A percentile compares a stretch with the other conserved stretches of the same genome.
Evolutionary conservation across 305 asterid species (phyloP).

Genomic region (Andrographis paniculata): DNA sequence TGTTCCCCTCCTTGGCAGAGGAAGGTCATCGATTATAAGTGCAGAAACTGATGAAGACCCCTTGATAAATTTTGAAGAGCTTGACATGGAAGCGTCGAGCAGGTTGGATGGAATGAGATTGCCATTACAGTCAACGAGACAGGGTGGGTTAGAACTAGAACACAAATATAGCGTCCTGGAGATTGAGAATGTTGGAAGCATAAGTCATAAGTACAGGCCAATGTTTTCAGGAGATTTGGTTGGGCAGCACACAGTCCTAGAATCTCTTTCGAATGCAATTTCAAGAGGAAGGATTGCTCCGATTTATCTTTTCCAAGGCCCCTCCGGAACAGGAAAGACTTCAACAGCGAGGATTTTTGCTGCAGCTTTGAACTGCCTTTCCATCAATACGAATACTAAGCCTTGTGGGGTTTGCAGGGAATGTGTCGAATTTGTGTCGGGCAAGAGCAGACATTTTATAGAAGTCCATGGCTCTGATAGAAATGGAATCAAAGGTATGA

Average conservation of each 20-base stretch:
- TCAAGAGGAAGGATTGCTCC: constrained; percentile 63
- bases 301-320: constrained; percentile 80
- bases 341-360: constrained; percentile 71
- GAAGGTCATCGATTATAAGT: constrained; percentile 46
- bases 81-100: constrained; percentile 82
- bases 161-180: too few species aligned
- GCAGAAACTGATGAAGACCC: constrained; percentile 6
- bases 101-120: constrained; percentile 80
- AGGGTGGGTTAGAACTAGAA: constrained; percentile 44
- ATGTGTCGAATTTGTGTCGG: constrained; percentile 62
- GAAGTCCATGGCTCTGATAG: constrained; percentile 77
- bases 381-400: constrained; percentile 44
- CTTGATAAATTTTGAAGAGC: constrained; percentile 59
- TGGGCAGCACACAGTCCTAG: constrained; percentile 67
- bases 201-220: constrained; percentile 82
- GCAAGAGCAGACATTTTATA: constrained; percentile 39
- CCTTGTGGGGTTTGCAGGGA: constrained; percentile 92
- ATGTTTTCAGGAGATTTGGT: constrained; percentile 70
- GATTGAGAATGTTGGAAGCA: constrained; percentile 49
- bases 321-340: constrained; percentile 90
- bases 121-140: constrained; percentile 78
- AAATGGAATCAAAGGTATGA: constrained; percentile 45
- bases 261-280: constrained; percentile 58
- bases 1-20: constrained; percentile 36
- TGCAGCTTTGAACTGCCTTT: constrained; percentile 84